A percentile compares a stretch with the other conserved stretches of the same genome.
Conservation (phyloP, 108 stramenopile genomes). For the Cyclotella atomus region DNA sequence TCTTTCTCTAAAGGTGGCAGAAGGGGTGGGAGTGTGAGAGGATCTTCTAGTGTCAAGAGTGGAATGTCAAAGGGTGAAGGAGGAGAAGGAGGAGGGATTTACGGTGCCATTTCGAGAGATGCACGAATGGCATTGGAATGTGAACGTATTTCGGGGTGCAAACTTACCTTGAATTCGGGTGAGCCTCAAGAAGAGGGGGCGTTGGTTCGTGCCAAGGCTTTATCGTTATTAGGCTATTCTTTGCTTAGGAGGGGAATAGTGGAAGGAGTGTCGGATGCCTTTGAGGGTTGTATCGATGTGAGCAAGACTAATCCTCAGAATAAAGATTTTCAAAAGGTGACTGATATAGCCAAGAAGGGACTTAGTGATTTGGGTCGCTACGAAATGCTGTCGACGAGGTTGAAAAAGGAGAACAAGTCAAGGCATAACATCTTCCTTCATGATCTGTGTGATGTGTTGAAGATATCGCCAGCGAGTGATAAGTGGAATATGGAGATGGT, state of each 20-base stretch:
- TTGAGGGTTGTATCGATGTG: slow-evolving; percentile 32
- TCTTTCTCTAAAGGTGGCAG: no score
- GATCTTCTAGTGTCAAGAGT: slow-evolving; percentile 46
- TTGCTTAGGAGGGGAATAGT: slow-evolving; percentile 26
- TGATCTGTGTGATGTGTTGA: slow-evolving; percentile 15
- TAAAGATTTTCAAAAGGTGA: not conserved
- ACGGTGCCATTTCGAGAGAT: slow-evolving; percentile 58
- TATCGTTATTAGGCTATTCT: slow-evolving; percentile 28
- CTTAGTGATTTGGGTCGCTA: slow-evolving; percentile 3
- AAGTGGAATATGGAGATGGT: slow-evolving; percentile 30
- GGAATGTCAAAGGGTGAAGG: not conserved
- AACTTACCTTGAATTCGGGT: not conserved
- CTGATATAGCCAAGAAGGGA: slow-evolving; percentile 10
- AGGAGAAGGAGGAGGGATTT: slow-evolving; percentile 42
- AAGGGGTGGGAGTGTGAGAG: slow-evolving; percentile 54
- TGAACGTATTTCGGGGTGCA: slow-evolving; percentile 23
- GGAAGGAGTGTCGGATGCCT: slow-evolving; percentile 25
- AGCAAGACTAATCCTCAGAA: not conserved
- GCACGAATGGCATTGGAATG: slow-evolving; percentile 55
- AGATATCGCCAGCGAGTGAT: slow-evolving; percentile 28
- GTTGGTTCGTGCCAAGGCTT: slow-evolving; percentile 10
- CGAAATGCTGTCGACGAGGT: not conserved
- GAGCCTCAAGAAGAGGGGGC: slow-evolving; percentile 9
- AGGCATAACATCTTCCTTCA: slow-evolving; percentile 1
- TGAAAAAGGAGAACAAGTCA: slow-evolving; percentile 1